Percentiles rank a stretch among this genome's conserved stretches.
These are phyloP conservation scores for Fusarium sp. DNA, from an alignment of 2,329 filamentous ascomycete genomes.

Conservation along the genomic window DNA sequence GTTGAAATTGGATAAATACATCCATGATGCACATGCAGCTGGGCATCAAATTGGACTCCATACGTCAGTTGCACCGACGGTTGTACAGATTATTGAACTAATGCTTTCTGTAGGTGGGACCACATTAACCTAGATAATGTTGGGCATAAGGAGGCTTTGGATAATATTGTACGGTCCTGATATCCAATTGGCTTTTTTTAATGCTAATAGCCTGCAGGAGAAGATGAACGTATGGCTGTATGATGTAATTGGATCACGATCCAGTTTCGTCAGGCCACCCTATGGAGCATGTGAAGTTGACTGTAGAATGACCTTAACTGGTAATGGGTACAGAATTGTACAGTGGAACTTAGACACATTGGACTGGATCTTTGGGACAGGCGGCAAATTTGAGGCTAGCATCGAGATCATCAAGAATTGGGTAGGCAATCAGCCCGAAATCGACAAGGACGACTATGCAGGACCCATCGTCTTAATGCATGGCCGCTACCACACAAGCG, in stretches of 20 bases:
- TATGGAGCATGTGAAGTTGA: not conserved
- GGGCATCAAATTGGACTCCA: not conserved
- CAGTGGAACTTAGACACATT: not conserved
- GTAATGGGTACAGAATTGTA: not conserved
- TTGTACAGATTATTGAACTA: accelerated
- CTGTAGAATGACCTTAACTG: not conserved
- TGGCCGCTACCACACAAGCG: not conserved
- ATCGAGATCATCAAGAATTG: not conserved
- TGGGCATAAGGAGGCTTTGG: not conserved
- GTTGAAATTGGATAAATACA: not conserved
- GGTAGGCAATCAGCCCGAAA: not conserved
- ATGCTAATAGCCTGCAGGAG: not conserved
- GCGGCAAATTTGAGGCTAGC: not conserved
- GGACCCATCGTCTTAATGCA: not conserved
- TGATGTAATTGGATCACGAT: not conserved
- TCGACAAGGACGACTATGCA: not conserved
- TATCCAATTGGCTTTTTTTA: too few relatives aligned
- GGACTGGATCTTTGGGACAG: not conserved
- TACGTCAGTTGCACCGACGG: not conserved
- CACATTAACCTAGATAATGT: not conserved
- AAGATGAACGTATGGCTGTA: not conserved
- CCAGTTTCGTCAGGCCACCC: not conserved
- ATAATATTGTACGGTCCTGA: not conserved
- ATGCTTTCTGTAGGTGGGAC: not conserved
- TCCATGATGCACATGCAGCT: not conserved